Conservation (phyloP, 2,329 filamentous ascomycete species). For the Fusarium setosum region DNA sequence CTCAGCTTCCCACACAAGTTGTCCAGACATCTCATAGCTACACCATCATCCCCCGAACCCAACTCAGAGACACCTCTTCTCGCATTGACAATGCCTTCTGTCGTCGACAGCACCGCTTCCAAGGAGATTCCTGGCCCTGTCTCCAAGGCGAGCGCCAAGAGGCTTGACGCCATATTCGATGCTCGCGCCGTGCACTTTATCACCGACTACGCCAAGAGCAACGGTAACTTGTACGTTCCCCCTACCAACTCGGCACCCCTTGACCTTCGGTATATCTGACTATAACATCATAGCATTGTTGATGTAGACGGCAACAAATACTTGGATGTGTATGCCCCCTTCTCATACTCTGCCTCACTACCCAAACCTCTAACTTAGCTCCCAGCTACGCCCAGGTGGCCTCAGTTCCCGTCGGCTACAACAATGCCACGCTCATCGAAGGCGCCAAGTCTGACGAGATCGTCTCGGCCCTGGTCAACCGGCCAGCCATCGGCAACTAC, state of each 20-base stretch:
- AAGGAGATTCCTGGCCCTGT: conserved; percentile 54
- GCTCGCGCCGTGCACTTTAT: conserved; percentile 64
- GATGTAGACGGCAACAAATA: conserved; percentile 62
- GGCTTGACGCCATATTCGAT: conserved; percentile 62
- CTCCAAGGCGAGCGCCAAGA: conserved; percentile 52
- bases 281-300: conserved; percentile 50
- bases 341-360: too few species aligned
- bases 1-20: too few species aligned
- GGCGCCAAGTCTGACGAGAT: conserved; percentile 78
- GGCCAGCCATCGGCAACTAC: conserved; percentile 84
- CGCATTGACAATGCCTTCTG: conserved; percentile 48
- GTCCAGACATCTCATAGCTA: too few species aligned
- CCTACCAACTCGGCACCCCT: too few species aligned
- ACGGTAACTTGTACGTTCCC: conserved; percentile 58
- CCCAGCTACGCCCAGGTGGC: conserved; percentile 87
- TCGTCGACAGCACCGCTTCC: conserved; percentile 47
- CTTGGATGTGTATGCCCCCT: too few species aligned
- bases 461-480: conserved; percentile 79
- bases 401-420: conserved; percentile 86
- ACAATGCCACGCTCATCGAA: conserved; percentile 75
- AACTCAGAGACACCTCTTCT: too few species aligned
- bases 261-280: too few species aligned
- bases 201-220: conserved; percentile 63
- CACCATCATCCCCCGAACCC: too few species aligned
- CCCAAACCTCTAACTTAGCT: too few species aligned